Evolutionary conservation across 164 flowering plant genomes (phyloP), one percentile per base, ranked within the genome.

Genomic region (Macadamia tetraphylla): DNA sequence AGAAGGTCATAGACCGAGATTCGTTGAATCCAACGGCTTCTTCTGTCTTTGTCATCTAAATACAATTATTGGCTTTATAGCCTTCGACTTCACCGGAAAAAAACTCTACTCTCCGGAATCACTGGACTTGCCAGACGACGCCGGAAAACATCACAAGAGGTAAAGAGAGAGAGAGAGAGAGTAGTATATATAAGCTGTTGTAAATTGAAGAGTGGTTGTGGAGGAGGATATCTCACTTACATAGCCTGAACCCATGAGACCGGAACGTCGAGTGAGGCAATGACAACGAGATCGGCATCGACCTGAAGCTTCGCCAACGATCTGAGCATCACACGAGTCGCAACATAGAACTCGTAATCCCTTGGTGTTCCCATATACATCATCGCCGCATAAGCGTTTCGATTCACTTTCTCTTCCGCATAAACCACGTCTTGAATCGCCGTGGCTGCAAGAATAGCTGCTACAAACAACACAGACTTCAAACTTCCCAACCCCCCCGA

Each of bases 331-430:
- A 94, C 98, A 40, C 98, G 87, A 14, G 82, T 81, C 31, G 97
- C 98, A 1, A 92, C 84, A 76, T 92, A 94, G 79, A 88, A 94
- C 85, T 94, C 98, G 75, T 92, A 92, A 79, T 94, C 98, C 55
- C 98, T 84, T 17, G 98, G 97, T 42, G 98, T 94, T 23, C 98
- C 98, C 97, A 94, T 87, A 67, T 94, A 94, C 98, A 94, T 94
- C 98, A 91, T 94, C 71, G 97, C 75, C 51, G 89, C 98, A 67
- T 94, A 94, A 0, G 98, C 98, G 69, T 91, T 82, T 65, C 71
- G 80, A 71, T 80, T 71, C 70, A 56, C 53, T 67, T 56, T 49
- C 29, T 44, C 63, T 65, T 52, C 43, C 1, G 15, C 68, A 29
- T 58, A 60, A 44, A 62, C 46, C 11, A 18, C 66, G 30, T 11